These are phyloP conservation scores for Podosphaera leucotricha DNA, from an alignment of 2,329 filamentous ascomycete genomes.

Conservation along the genomic window DNA sequence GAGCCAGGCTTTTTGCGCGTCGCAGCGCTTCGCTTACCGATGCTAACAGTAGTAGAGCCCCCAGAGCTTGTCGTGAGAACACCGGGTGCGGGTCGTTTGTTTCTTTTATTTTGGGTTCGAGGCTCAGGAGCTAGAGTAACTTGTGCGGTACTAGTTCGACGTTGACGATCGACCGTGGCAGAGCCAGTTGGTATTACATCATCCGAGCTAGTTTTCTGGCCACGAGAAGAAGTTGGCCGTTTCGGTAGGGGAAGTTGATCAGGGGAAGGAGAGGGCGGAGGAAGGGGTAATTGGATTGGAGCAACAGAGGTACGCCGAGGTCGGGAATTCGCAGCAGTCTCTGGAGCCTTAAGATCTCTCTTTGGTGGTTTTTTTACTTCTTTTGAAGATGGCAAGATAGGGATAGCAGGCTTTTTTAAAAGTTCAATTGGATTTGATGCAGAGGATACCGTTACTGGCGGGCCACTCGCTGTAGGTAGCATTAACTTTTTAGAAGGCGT, in stretches of 20 bases:
- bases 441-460: slow-evolving; percentile 7
- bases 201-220: slow-evolving; percentile 13
- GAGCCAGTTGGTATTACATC: slow-evolving; percentile 6
- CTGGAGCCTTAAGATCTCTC: slow-evolving; percentile 7
- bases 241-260: slow-evolving; percentile 1
- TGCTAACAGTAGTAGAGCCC: slow-evolving; percentile 32
- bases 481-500: too few relatives aligned
- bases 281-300: slow-evolving; percentile 5
- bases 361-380: slow-evolving; percentile 7
- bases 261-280: slow-evolving; percentile 5
- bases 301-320: slow-evolving; percentile 6
- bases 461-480: slow-evolving; percentile 4
- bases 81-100: slow-evolving; percentile 48
- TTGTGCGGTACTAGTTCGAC: slow-evolving; percentile 17
- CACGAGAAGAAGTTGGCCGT: slow-evolving; percentile 14
- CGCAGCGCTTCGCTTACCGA: slow-evolving; percentile 47
- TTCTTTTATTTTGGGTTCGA: slow-evolving; percentile 27
- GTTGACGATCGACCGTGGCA: slow-evolving; percentile 12
- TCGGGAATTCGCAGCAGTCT: slow-evolving; percentile 5
- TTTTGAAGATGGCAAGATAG: slow-evolving; percentile 14
- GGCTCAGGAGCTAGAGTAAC: slow-evolving; percentile 20
- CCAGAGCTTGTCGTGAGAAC: slow-evolving; percentile 29
- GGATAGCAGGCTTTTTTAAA: slow-evolving; percentile 13
- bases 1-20: slow-evolving; percentile 38
- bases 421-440: not conserved